Conservation (phyloP, 306 rosid genomes). For the Carpinus fangiana region DNA sequence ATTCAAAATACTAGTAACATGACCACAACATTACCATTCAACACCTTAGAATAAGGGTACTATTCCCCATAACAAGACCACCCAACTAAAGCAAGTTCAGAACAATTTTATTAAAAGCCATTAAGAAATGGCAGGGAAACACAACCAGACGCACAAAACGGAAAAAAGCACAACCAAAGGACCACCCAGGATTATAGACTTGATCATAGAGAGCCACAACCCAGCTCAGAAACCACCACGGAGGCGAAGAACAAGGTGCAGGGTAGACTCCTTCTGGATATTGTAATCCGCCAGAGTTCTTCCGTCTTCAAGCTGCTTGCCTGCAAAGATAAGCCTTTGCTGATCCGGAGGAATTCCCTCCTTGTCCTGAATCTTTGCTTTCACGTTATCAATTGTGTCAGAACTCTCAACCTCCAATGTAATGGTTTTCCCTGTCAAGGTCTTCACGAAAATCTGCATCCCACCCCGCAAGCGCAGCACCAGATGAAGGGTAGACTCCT, state of each 20-base stretch:
- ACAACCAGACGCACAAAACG: background rate
- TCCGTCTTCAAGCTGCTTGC: constrained; percentile 41
- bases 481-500: constrained; percentile 36
- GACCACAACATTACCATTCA: background rate
- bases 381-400: constrained; percentile 31
- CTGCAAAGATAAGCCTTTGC: constrained; percentile 35
- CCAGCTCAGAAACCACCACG: constrained; percentile 28
- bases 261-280: constrained; percentile 41
- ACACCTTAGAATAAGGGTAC: background rate
- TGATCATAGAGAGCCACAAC: background rate
- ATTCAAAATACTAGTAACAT: background rate
- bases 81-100: background rate
- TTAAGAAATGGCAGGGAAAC: background rate
- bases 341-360: constrained; percentile 40
- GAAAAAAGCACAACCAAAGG: background rate
- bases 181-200: background rate
- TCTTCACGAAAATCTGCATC: constrained; percentile 37
- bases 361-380: constrained; percentile 36
- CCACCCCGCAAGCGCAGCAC: constrained; percentile 38
- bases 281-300: constrained; percentile 37
- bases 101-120: background rate
- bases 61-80: background rate
- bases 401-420: constrained; percentile 38
- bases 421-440: constrained; percentile 35
- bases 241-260: constrained; percentile 39